A percentile compares a stretch with the other conserved stretches of the same genome.
These are phyloP conservation scores for Phytophthora constricta DNA, from an alignment of 352 stramenopile genomes.

Conservation along the genomic window DNA sequence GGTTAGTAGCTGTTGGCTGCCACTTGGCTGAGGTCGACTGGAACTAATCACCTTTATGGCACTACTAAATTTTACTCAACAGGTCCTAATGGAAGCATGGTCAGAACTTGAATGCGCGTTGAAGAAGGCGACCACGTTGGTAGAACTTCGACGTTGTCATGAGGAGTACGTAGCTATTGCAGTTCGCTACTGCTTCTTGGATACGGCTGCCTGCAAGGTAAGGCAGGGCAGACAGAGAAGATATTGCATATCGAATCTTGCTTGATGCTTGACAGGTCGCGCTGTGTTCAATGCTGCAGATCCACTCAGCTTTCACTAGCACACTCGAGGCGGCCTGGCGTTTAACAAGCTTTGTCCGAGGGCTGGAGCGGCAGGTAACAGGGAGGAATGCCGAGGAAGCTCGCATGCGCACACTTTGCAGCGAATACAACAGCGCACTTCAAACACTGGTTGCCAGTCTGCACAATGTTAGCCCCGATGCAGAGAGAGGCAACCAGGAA, in stretches of 20 bases:
- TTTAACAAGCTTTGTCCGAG: slow-evolving; percentile 42
- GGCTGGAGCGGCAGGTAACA: slow-evolving; percentile 33
- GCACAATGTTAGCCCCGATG: slow-evolving; percentile 27
- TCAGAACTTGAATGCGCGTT: slow-evolving; percentile 29
- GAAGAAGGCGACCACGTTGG: slow-evolving; percentile 29
- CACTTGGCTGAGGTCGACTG: background rate
- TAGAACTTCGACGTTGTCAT: slow-evolving; percentile 41
- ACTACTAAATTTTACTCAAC: background rate
- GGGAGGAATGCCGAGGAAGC: slow-evolving; percentile 21
- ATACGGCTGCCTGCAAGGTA: slow-evolving; percentile 31
- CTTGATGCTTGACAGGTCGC: background rate
- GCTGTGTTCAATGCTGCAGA: slow-evolving; percentile 25
- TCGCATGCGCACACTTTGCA: slow-evolving; percentile 27
- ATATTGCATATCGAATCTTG: no score
- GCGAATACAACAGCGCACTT: slow-evolving; percentile 33
- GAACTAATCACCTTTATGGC: no score
- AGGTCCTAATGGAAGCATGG: slow-evolving; percentile 57
- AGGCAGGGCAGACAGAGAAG: no score
- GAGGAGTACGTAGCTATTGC: slow-evolving; percentile 46
- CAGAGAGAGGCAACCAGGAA: slow-evolving; percentile 37
- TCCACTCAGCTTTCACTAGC: slow-evolving; percentile 35
- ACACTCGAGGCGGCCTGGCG: slow-evolving; percentile 36
- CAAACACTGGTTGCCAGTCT: slow-evolving; percentile 33
- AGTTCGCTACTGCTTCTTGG: slow-evolving; percentile 52
- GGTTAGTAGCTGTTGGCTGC: slow-evolving; percentile 33